These are phyloP conservation scores for Pneumocystis jirovecii DNA, from an alignment of 1,139 yeast genomes.

Conservation along the genomic window DNA sequence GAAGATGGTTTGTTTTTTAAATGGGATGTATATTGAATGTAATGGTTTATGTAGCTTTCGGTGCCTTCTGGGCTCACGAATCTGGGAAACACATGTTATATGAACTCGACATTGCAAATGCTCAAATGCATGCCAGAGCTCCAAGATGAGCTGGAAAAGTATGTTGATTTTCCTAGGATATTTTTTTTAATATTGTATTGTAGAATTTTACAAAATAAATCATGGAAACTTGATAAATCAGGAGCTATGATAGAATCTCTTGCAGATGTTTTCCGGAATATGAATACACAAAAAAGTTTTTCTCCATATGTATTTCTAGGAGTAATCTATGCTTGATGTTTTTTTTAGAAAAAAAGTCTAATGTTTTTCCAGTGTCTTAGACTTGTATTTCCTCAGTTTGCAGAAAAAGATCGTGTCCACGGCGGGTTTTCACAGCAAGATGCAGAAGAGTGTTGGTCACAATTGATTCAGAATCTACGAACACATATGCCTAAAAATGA, in stretches of 20 bases:
- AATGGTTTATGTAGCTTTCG: conserved; percentile 17
- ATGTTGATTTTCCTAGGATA: conserved; percentile 4
- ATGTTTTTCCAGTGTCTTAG: conserved; percentile 36
- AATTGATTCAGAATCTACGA: conserved; percentile 34
- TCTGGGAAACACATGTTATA: conserved; percentile 85
- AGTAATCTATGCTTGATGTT: background rate
- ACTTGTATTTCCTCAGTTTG: conserved; percentile 66
- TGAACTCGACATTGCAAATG: conserved; percentile 72
- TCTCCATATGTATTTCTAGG: conserved; percentile 41
- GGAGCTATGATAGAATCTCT: background rate
- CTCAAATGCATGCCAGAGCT: conserved; percentile 54
- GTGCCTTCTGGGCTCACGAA: conserved; percentile 76
- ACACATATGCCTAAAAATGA: conserved; percentile 4
- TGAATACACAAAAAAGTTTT: conserved; percentile 13
- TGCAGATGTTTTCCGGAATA: conserved; percentile 22
- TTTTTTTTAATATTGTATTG: background rate
- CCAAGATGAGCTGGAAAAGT: conserved; percentile 20
- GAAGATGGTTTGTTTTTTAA: conserved; percentile 16
- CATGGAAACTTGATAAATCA: background rate
- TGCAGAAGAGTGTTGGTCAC: conserved; percentile 92
- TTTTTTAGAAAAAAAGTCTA: background rate
- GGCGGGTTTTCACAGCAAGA: conserved; percentile 78
- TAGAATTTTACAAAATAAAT: background rate
- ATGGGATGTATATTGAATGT: conserved; percentile 14
- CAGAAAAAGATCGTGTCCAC: conserved; percentile 46